Evolutionary conservation across 768 basidiomycete species (phyloP), one percentile per base, ranked within the genome.

Genomic region (Gymnopilus junonius): DNA sequence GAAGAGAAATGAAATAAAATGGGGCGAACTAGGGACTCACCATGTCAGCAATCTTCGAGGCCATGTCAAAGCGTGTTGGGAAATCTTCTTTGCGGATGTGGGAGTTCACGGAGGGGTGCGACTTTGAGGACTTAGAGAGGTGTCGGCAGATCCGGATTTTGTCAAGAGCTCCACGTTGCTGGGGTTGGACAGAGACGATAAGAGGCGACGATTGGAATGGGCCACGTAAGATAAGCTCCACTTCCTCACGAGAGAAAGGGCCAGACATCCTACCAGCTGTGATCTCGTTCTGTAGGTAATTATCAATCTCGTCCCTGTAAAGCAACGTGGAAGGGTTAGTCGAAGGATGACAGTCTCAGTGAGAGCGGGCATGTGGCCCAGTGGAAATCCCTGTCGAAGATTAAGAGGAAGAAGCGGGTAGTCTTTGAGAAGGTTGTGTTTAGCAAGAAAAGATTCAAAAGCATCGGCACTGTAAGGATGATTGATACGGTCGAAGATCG

Each of bases 391-490:
- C 8, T 68, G 7, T 0, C 61, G 59, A 1, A 82, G 67, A 20
- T 77, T 78, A 4, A 56, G 0, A 8, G 70, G 53, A 2, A 82
- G 69, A 1, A 65, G 8, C 0, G 78, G 79, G 35, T 79, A 80
- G 31, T 42, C 2, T 0, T 55, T 1, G 1, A 51, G 31, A 5
- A 80, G 69, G 11, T 70, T 50, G 40, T 68, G 67, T 31, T 66
- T 69, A 1, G n/a, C 1, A 4, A 79, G 69, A 27, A 71, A 42
- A 0, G 8, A n/a, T 15, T 69, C 65, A 45, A 80, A 79, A 7
- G 73, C 71, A 15, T 67, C 27, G 0, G 71, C 35, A 58, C 71
- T 58, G 50, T 80, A 80, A 15, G 77, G 79, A 23, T 68, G 70
- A 6, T 71, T 35, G 8, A 79, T 67, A 4, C 65, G 63, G 4